phyloP scores from a whole-genome alignment of 371 early-diverging fungal genomes.

The Mortierella polycephala region DNA sequence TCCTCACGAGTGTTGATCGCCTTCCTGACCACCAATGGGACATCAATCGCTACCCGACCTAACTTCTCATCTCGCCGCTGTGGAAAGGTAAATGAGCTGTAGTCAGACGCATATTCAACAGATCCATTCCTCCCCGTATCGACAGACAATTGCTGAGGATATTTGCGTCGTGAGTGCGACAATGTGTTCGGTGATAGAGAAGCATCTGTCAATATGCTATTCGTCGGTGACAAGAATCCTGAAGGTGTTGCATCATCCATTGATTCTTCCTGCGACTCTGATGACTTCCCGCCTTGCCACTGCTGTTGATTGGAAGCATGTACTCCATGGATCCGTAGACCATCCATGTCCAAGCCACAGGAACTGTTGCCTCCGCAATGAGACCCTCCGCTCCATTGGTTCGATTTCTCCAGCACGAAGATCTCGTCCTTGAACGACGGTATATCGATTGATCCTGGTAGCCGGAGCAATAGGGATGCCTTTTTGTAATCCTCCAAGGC shows the following conservation, averaged over 20 bases:
- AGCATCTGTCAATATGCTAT: slow-evolving; percentile 18
- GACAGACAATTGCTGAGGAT: too few relatives aligned
- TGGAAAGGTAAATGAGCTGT: too few relatives aligned
- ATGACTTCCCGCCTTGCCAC: background rate
- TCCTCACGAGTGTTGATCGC: slow-evolving; percentile 66
- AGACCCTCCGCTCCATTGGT: background rate
- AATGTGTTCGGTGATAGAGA: background rate
- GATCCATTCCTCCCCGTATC: too few relatives aligned
- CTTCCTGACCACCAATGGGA: slow-evolving; percentile 51
- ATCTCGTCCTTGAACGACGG: slow-evolving; percentile 67
- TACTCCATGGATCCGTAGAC: background rate
- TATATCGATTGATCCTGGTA: slow-evolving; percentile 77
- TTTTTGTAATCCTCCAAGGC: slow-evolving; percentile 67
- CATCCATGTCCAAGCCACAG: slow-evolving; percentile 21
- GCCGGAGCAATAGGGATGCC: slow-evolving; percentile 69
- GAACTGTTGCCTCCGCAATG: background rate
- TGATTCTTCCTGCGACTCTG: slow-evolving; percentile 2
- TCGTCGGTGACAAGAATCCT: slow-evolving; percentile 27
- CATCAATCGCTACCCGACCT: slow-evolving; percentile 37
- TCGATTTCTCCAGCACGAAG: slow-evolving; percentile 14
- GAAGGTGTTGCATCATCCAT: slow-evolving; percentile 38
- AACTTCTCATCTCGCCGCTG: too few relatives aligned
- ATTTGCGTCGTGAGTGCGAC: too few relatives aligned
- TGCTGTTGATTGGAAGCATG: slow-evolving; percentile 2
- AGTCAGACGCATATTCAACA: too few relatives aligned